Conservation (phyloP, 768 basidiomycete genomes). For the Boletellus ananas region DNA sequence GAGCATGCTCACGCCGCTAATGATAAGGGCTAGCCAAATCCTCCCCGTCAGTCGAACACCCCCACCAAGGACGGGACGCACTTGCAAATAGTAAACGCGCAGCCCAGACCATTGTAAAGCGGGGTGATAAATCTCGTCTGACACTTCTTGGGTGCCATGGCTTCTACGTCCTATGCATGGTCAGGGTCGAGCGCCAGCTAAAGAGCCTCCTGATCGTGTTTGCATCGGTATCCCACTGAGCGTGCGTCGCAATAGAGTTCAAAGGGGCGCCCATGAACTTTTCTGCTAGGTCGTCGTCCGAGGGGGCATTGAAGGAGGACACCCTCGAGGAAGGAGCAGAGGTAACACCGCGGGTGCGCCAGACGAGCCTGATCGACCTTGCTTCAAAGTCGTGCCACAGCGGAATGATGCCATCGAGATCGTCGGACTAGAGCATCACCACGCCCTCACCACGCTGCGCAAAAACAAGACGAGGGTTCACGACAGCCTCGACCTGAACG, state of each 20-base stretch:
- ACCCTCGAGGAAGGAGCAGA: slow-evolving; percentile 33
- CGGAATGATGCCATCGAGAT: slow-evolving; percentile 75
- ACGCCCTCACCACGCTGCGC: slow-evolving; percentile 84
- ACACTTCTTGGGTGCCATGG: slow-evolving; percentile 38
- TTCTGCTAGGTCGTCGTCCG: slow-evolving; percentile 56
- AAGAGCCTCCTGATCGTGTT: slow-evolving; percentile 24
- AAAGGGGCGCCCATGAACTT: slow-evolving; percentile 33
- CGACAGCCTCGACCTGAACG: too few species aligned
- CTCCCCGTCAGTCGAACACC: slow-evolving; percentile 4
- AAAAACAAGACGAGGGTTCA: too few species aligned
- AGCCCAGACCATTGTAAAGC: slow-evolving; percentile 66
- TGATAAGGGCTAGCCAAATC: slow-evolving; percentile 58
- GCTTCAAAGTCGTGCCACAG: slow-evolving; percentile 70
- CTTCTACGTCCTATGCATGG: slow-evolving; percentile 47
- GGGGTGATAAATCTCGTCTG: slow-evolving; percentile 66
- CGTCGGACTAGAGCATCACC: slow-evolving; percentile 81
- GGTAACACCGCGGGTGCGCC: slow-evolving; percentile 46
- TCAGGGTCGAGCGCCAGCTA: slow-evolving; percentile 46
- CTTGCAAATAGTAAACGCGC: slow-evolving; percentile 62
- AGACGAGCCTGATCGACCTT: slow-evolving; percentile 78
- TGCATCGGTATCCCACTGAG: not conserved
- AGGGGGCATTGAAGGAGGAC: slow-evolving; percentile 46
- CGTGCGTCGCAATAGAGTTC: slow-evolving; percentile 9
- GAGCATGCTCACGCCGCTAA: slow-evolving; percentile 53
- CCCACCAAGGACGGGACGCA: not conserved